A percentile compares a stretch with the other conserved stretches of the same genome.
Evolutionary conservation across 1,284 basidiomycete genomes (phyloP).

Genomic region (Cerioporus squamosus): DNA sequence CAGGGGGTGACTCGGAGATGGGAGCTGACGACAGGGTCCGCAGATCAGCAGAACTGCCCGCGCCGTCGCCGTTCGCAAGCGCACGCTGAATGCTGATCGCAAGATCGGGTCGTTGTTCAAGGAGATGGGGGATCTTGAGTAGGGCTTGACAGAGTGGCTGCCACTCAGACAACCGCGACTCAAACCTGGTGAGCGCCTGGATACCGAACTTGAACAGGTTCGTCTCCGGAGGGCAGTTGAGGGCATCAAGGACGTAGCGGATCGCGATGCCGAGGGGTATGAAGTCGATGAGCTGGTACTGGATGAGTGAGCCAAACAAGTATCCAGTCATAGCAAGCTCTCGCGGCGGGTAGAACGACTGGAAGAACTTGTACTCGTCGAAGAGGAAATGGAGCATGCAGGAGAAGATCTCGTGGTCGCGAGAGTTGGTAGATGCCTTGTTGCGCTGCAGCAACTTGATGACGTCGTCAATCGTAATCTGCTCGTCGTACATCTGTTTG

Average conservation of each 20-base stretch:
- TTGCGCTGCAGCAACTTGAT: constrained; percentile 85
- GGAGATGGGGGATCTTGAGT: constrained; percentile 85
- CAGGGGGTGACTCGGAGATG: constrained; percentile 49
- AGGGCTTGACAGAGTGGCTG: constrained; percentile 92
- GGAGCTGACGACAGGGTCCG: constrained; percentile 39
- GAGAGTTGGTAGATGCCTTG: constrained; percentile 82
- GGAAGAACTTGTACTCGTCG: constrained; percentile 99
- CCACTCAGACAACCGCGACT: constrained; percentile 91
- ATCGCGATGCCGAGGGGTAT: constrained; percentile 97
- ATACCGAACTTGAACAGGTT: constrained; percentile 97
- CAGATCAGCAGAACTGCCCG: constrained; percentile 42
- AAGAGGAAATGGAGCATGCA: constrained; percentile 99
- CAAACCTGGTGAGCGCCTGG: constrained; percentile 89
- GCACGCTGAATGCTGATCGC: constrained; percentile 75
- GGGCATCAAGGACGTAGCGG: constrained; percentile 94
- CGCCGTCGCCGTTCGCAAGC: constrained; percentile 55
- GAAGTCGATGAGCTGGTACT: constrained; percentile 92
- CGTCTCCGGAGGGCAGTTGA: constrained; percentile 88
- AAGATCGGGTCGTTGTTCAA: constrained; percentile 89
- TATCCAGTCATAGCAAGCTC: constrained; percentile 97
- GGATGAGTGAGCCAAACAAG: constrained; percentile 96
- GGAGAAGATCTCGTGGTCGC: constrained; percentile 96
- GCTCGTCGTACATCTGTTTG: constrained; percentile 97
- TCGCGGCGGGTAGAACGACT: constrained; percentile 91
- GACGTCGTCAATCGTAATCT: constrained; percentile 94